phyloP scores from a whole-genome alignment of 2,329 filamentous ascomycete species.

The Colletotrichum sp. region DNA sequence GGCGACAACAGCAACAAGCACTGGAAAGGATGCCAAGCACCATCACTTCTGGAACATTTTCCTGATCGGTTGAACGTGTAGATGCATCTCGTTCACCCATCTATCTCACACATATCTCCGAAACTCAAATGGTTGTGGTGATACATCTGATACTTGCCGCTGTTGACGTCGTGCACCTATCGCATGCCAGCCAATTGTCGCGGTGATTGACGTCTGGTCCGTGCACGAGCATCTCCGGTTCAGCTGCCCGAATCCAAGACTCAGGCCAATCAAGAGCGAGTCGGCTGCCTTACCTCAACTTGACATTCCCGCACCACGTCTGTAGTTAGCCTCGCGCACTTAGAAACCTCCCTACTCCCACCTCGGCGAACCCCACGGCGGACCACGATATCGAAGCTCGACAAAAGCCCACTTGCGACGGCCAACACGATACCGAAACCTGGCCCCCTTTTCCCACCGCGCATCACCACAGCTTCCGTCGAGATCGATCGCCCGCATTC shows the following conservation, averaged over 20 bases:
- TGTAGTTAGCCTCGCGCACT: conserved; percentile 1
- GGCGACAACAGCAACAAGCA: not conserved
- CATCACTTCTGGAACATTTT: not conserved
- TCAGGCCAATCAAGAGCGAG: conserved; percentile 1
- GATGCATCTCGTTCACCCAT: not conserved
- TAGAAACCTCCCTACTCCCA: not conserved
- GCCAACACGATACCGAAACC: not conserved
- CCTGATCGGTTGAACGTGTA: not conserved
- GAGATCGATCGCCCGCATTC: not conserved
- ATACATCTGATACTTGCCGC: conserved; percentile 9
- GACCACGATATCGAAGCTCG: conserved; percentile 4
- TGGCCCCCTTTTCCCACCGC: not conserved
- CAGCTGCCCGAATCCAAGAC: conserved; percentile 7
- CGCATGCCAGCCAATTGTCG: not conserved
- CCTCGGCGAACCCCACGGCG: conserved; percentile 9
- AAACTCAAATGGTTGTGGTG: conserved; percentile 8
- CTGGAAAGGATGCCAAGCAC: not conserved
- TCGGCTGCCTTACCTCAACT: conserved; percentile 5
- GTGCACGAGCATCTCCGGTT: not conserved
- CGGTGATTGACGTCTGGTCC: conserved; percentile 4
- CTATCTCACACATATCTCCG: not conserved
- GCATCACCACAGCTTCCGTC: not conserved
- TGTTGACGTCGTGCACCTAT: conserved; percentile 5
- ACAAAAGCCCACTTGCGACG: conserved; percentile 3
- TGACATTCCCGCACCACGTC: not conserved